These are phyloP conservation scores for Cyberlindnera amylophila DNA, from an alignment of 805 yeast species.

Conservation along the genomic window DNA sequence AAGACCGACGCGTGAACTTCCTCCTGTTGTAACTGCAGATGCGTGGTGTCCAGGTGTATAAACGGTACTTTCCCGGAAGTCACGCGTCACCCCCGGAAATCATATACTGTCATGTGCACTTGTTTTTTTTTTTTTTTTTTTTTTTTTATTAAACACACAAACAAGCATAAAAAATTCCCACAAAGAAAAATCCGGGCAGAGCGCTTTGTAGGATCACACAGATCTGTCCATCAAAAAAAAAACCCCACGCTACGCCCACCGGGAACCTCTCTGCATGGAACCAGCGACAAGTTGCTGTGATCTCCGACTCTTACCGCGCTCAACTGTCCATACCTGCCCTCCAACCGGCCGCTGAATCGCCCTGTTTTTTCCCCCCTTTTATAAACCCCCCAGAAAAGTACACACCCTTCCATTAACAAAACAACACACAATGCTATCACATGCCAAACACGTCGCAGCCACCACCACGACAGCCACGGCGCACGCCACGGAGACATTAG, in stretches of 20 bases:
- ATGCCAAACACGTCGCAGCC: conserved; percentile 16
- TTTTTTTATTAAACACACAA: too few species aligned
- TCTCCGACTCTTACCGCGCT: not conserved
- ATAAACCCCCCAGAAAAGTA: conserved; percentile 4
- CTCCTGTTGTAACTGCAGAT: too few species aligned
- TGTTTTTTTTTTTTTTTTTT: too few species aligned
- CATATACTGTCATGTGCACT: too few species aligned
- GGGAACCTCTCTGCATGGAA: not conserved
- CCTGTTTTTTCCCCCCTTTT: not conserved
- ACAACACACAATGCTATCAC: conserved; percentile 22
- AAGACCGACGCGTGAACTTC: too few species aligned
- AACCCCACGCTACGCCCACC: too few species aligned
- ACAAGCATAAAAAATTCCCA: not conserved
- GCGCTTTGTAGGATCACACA: not conserved
- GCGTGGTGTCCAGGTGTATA: not conserved
- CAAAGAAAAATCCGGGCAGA: not conserved
- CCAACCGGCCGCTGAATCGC: not conserved
- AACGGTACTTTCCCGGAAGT: not conserved
- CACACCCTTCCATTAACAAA: not conserved
- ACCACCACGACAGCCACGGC: conserved; percentile 12
- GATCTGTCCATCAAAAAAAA: not conserved
- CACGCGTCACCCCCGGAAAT: not conserved
- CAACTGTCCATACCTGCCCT: not conserved
- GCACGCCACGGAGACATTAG: conserved; percentile 9
- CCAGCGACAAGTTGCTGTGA: not conserved